A percentile compares a stretch with the other conserved stretches of the same genome.
These are phyloP conservation scores for Margaritispora aquatica DNA, from an alignment of 495 filamentous ascomycete genomes.

Conservation along the genomic window DNA sequence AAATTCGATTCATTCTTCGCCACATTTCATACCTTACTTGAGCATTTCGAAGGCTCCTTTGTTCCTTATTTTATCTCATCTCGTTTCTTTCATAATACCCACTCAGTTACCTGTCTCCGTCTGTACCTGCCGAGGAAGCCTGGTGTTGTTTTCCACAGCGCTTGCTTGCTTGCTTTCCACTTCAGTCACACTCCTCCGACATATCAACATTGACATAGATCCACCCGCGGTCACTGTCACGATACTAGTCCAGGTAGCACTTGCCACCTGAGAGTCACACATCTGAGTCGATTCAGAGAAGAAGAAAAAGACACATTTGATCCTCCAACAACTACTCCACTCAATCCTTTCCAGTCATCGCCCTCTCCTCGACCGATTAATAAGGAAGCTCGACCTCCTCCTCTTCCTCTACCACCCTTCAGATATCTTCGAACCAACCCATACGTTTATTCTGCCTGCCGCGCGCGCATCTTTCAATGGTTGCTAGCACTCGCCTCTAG, in stretches of 20 bases:
- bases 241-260: slow-evolving; percentile 14
- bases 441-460: slow-evolving; percentile 1
- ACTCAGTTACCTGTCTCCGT: too few relatives aligned
- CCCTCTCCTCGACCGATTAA: slow-evolving; percentile 12
- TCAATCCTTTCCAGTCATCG: slow-evolving; percentile 27
- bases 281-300: neutral
- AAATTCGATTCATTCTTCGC: slow-evolving; percentile 9
- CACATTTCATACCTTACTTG: slow-evolving; percentile 6
- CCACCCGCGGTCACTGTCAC: slow-evolving; percentile 6
- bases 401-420: too few relatives aligned
- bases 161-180: slow-evolving; percentile 3
- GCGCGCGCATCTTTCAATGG: slow-evolving; percentile 13
- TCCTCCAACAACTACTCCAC: slow-evolving; percentile 26
- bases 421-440: neutral
- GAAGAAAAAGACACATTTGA: slow-evolving; percentile 19
- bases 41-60: too few relatives aligned
- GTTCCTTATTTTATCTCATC: slow-evolving; percentile 15
- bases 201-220: too few relatives aligned
- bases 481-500: slow-evolving; percentile 15
- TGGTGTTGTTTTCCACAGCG: slow-evolving; percentile 13
- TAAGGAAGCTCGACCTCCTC: neutral
- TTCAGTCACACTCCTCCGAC: too few relatives aligned
- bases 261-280: slow-evolving; percentile 11
- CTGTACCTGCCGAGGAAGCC: slow-evolving; percentile 13
- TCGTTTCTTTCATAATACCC: slow-evolving; percentile 20